Evolutionary conservation across 176 grass and related monocot species (phyloP).

Genomic region (Carex parvula): DNA sequence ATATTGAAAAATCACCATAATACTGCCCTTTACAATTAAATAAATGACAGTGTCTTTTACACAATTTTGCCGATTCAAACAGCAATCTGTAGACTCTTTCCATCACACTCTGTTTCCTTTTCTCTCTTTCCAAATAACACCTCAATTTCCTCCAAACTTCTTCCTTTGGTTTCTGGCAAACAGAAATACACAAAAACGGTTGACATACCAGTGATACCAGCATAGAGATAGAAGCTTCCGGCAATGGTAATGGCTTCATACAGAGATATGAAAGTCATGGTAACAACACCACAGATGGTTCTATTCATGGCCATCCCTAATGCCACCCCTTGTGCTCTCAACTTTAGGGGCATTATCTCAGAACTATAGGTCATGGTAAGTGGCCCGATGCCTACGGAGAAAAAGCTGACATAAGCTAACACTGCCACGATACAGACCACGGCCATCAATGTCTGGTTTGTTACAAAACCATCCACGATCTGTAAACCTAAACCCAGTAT

Average conservation of each 20-base stretch:
- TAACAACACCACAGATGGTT: constrained; percentile 24
- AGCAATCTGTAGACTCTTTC: not conserved
- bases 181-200: constrained; percentile 34
- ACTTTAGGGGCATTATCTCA: constrained; percentile 46
- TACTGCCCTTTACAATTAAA: not conserved
- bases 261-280: constrained; percentile 57
- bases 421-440: constrained; percentile 24
- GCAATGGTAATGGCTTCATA: constrained; percentile 40
- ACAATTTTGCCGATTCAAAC: constrained; percentile 13
- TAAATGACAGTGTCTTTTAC: not conserved
- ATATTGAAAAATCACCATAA: not conserved
- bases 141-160: constrained; percentile 49
- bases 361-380: constrained; percentile 24
- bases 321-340: constrained; percentile 40
- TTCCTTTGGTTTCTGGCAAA: constrained; percentile 42
- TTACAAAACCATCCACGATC: not conserved
- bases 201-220: constrained; percentile 8
- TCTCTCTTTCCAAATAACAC: constrained; percentile 28
- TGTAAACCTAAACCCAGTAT: constrained; percentile 7
- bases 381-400: constrained; percentile 46
- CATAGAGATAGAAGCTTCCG: constrained; percentile 52
- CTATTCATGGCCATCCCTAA: constrained; percentile 40
- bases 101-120: not conserved
- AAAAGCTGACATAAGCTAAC: constrained; percentile 30
- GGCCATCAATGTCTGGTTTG: not conserved